These are phyloP conservation scores for Monilinia vaccinii-corymbosi DNA, from an alignment of 2,329 filamentous ascomycete species.

Conservation along the genomic window DNA sequence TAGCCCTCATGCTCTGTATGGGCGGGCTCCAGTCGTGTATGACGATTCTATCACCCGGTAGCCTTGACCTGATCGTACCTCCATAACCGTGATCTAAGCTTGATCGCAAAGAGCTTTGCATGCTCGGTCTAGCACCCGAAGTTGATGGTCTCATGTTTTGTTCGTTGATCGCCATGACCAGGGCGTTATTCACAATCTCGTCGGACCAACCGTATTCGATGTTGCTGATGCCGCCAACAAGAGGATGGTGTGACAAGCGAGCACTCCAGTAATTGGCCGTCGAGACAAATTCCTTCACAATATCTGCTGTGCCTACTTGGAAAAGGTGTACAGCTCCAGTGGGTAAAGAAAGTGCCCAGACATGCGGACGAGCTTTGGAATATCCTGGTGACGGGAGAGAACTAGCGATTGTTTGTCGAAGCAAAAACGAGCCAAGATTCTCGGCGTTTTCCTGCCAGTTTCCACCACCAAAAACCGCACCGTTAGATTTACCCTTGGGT, in stretches of 20 bases:
- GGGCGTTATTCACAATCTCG: conserved; percentile 51
- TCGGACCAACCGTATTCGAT: conserved; percentile 98
- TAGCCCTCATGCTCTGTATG: conserved; percentile 81
- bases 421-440: conserved; percentile 74
- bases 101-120: conserved; percentile 53
- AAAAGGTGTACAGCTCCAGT: conserved; percentile 96
- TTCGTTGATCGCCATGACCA: conserved; percentile 44
- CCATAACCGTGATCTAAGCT: conserved; percentile 39
- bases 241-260: conserved; percentile 82
- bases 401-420: conserved; percentile 87
- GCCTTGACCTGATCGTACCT: conserved; percentile 38
- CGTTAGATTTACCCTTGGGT: conserved; percentile 43
- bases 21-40: conserved; percentile 88
- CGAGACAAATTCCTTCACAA: conserved; percentile 86
- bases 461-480: conserved; percentile 75
- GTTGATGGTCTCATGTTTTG: conserved; percentile 27
- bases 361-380: conserved; percentile 79
- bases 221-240: conserved; percentile 89
- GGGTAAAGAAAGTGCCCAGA: conserved; percentile 88
- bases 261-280: conserved; percentile 98
- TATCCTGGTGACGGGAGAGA: conserved; percentile 85
- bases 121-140: conserved; percentile 28
- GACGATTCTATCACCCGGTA: conserved; percentile 75
- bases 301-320: conserved; percentile 91
- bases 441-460: conserved; percentile 99